Base-by-base conservation (phyloP, 306 rosid species). In the Quercus aquifolioides region DNA sequence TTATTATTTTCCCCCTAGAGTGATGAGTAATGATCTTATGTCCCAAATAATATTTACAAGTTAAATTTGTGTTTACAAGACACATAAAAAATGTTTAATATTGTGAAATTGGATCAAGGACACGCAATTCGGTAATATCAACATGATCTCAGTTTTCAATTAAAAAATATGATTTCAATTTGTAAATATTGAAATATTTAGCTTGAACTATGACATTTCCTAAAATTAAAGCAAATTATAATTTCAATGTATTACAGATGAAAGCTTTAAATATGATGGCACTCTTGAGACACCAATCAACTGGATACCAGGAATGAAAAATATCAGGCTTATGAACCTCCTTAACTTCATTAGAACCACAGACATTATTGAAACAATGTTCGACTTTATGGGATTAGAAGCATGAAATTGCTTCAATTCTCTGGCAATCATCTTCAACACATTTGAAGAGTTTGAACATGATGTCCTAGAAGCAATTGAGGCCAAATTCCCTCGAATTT, bases 281-380 rank as follows among this genome's bases (percentile, higher is more conserved):
- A 74, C 75, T 2, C 80, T 85, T 11, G 83, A 85, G 2, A 21
- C 51, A 5, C 73, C 72, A 35, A 70, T 81, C 21, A 58, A 78
- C 5, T 85, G 85, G 82, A 77, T 84, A 69, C 80, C 77, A 0
- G 75, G 85, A 11, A 51, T 84, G 80, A 69, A 68, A 62, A 59
- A 76, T 54, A n/a, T 85, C 18, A 59, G 86, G 26, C 82, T 85
- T 0, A 85, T 64, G 58, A 84, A 85, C 72, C n/a, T 82, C 12
- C 89, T 82, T 2, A 85, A 73, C 74, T 73, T 82, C 62, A 65
- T 85, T 5, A 76, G 84, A 72, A 63, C 28, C 46, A 56, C 64
- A 1, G 52, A 83, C 55, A 15, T 25, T 3, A 65, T 74, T 2
- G 82, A 84, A 12, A 77, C n/a, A 35, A 69, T 80, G 82, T 84